Percentiles rank a stretch among this genome's conserved stretches.
These are phyloP conservation scores for Berkeleyomyces rouxiae DNA, from an alignment of 2,329 filamentous ascomycete species.

Conservation along the genomic window DNA sequence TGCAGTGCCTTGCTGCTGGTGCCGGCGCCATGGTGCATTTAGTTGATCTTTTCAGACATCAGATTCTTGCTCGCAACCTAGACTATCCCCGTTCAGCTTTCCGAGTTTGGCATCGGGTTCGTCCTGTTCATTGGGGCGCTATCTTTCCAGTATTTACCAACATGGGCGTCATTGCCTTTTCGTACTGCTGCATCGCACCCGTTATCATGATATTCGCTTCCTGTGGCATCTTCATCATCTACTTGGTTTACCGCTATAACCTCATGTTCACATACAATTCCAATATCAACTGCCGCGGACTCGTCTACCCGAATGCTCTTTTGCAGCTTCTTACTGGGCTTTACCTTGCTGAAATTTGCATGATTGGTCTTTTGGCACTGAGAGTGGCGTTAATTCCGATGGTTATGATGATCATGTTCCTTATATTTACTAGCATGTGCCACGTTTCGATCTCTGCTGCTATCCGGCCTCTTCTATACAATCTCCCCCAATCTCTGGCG, in stretches of 20 bases:
- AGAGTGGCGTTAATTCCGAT: conserved; percentile 50
- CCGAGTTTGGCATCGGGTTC: conserved; percentile 55
- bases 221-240: conserved; percentile 63
- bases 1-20: conserved; percentile 74
- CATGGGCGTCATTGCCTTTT: conserved; percentile 65
- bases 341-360: conserved; percentile 66
- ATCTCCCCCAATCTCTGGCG: conserved; percentile 57
- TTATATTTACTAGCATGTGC: conserved; percentile 60
- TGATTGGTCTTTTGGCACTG: conserved; percentile 72
- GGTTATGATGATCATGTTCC: conserved; percentile 57
- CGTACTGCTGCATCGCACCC: conserved; percentile 75
- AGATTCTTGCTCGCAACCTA: conserved; percentile 51
- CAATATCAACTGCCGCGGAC: conserved; percentile 69
- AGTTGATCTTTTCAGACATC: conserved; percentile 40
- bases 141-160: conserved; percentile 69
- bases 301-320: conserved; percentile 73
- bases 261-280: conserved; percentile 74
- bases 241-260: conserved; percentile 81
- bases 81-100: conserved; percentile 71
- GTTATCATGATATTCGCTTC: conserved; percentile 70
- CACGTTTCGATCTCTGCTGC: conserved; percentile 59
- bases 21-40: conserved; percentile 56
- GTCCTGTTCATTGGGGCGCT: conserved; percentile 67
- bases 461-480: conserved; percentile 58
- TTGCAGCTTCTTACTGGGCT: conserved; percentile 73